Percentiles rank a stretch among this genome's conserved stretches.
These are phyloP conservation scores for Brachypodium distachyon DNA, from an alignment of 202 grass and related monocot genomes.

Conservation along the genomic window DNA sequence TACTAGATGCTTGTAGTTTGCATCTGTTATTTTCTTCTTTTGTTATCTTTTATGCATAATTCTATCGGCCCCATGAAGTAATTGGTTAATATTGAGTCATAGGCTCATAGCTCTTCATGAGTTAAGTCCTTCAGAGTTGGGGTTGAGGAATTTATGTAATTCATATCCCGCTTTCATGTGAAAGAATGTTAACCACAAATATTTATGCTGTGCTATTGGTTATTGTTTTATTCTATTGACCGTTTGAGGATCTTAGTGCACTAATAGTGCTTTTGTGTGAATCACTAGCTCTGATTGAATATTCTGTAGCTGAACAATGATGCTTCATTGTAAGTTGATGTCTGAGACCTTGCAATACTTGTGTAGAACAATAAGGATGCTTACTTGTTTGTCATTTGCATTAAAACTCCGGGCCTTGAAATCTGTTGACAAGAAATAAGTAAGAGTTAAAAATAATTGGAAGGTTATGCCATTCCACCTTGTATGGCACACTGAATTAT, in stretches of 20 bases:
- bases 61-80: neutral
- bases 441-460: neutral
- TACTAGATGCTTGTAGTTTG: constrained; percentile 1
- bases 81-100: neutral
- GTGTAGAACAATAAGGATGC: neutral
- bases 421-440: neutral
- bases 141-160: neutral
- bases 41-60: neutral
- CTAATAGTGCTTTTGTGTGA: neutral
- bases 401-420: neutral
- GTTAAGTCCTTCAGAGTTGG: neutral
- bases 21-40: neutral
- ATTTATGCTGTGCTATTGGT: neutral
- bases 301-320: neutral
- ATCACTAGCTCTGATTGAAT: neutral
- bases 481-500: neutral
- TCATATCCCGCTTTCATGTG: neutral
- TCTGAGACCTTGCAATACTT: neutral
- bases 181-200: neutral
- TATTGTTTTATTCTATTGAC: neutral
- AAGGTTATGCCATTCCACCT: neutral
- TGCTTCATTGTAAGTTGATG: neutral
- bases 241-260: neutral
- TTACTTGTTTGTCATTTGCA: neutral
- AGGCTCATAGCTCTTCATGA: neutral